Evolutionary conservation across 2,329 filamentous ascomycete genomes (phyloP).

Genomic region (Diplodia seriata): DNA sequence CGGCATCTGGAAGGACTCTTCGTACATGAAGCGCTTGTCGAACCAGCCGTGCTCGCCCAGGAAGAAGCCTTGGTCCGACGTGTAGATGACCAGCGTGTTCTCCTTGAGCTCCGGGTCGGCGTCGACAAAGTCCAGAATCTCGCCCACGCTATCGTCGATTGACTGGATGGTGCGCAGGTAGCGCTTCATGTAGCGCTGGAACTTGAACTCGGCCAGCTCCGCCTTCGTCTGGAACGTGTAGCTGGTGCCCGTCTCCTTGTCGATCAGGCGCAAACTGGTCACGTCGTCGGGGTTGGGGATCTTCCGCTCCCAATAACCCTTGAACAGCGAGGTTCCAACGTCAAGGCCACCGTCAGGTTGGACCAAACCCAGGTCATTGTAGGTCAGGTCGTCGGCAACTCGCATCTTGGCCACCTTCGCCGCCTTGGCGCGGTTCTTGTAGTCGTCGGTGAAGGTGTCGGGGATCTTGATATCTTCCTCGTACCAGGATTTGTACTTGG

Average conservation of each 20-base stretch:
- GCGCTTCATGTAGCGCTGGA: constrained; percentile 63
- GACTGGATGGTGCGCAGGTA: constrained; percentile 61
- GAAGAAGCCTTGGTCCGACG: constrained; percentile 64
- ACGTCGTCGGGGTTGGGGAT: constrained; percentile 48
- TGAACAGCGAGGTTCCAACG: constrained; percentile 48
- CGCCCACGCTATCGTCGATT: constrained; percentile 62
- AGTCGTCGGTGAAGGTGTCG: constrained; percentile 62
- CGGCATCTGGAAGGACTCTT: constrained; percentile 65
- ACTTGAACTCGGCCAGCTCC: constrained; percentile 62
- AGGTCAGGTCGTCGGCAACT: constrained; percentile 60
- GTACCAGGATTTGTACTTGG: constrained; percentile 59
- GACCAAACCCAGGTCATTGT: constrained; percentile 57
- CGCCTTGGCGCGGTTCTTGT: constrained; percentile 60
- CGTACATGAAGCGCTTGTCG: constrained; percentile 66
- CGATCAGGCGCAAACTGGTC: constrained; percentile 48
- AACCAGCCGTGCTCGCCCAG: constrained; percentile 65
- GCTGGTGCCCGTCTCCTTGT: constrained; percentile 55
- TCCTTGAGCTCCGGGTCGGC: constrained; percentile 48
- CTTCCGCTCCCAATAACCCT: constrained; percentile 47
- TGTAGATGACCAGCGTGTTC: constrained; percentile 62
- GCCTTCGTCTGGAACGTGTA: constrained; percentile 54
- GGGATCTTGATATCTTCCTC: constrained; percentile 56
- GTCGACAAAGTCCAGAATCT: constrained; percentile 57
- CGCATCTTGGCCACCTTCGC: constrained; percentile 60
- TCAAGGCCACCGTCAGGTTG: constrained; percentile 57